A percentile compares a stretch with the other conserved stretches of the same genome.
Evolutionary conservation across 1,139 yeast species (phyloP).

Genomic region (Yamadazyma dushanensis): DNA sequence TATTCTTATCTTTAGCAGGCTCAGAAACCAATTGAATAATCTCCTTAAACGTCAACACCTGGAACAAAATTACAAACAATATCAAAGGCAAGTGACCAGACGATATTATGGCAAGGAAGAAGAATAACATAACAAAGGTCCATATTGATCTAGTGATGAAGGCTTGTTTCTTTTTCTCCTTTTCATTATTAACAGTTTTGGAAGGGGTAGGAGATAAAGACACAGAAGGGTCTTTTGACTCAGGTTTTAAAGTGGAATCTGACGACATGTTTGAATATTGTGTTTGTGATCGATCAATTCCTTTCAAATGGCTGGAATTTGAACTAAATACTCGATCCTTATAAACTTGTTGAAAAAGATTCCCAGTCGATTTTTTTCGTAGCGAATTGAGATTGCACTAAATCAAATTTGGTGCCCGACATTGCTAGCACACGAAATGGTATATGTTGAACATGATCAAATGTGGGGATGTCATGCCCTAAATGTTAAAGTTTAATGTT

Average conservation of each 20-base stretch:
- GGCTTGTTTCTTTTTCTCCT: slow-evolving; percentile 74
- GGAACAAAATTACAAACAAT: slow-evolving; percentile 66
- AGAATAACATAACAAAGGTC: slow-evolving; percentile 88
- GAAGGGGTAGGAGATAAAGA: background rate
- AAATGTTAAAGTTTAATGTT: too few relatives aligned
- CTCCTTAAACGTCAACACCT: slow-evolving; percentile 84
- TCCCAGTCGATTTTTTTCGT: background rate
- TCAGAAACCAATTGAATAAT: slow-evolving; percentile 84
- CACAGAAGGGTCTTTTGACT: slow-evolving; percentile 3
- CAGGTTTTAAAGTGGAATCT: too few relatives aligned
- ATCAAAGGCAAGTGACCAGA: slow-evolving; percentile 88
- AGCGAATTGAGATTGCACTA: slow-evolving; percentile 4
- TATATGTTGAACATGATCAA: too few relatives aligned
- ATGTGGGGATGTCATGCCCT: too few relatives aligned
- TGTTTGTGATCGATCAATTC: too few relatives aligned
- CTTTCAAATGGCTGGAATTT: too few relatives aligned
- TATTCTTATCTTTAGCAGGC: slow-evolving; percentile 78
- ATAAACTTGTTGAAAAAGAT: background rate
- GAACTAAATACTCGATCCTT: too few relatives aligned
- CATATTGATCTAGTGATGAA: slow-evolving; percentile 89
- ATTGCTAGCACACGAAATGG: too few relatives aligned
- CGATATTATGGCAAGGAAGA: slow-evolving; percentile 70
- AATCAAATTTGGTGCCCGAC: background rate
- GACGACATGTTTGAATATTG: too few relatives aligned
- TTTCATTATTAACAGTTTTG: slow-evolving; percentile 24